Conservation (phyloP, 2,329 filamentous ascomycete species). For the Aspergillus fischeri region DNA sequence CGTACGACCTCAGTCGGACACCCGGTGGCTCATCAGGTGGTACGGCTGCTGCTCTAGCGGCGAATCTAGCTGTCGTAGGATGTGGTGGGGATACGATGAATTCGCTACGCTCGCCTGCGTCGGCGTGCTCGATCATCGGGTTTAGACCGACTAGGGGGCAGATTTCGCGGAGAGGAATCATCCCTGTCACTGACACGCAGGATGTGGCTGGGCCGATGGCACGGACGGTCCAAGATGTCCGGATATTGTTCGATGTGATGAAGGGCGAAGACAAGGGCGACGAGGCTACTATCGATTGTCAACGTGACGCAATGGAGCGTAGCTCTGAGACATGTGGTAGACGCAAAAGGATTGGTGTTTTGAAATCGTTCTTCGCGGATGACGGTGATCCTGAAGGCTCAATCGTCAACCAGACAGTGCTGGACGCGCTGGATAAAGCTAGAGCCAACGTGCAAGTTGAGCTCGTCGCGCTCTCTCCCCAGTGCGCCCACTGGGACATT, state of each 20-base stretch:
- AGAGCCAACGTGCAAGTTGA: slow-evolving; percentile 16
- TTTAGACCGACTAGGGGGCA: slow-evolving; percentile 54
- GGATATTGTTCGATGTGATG: slow-evolving; percentile 25
- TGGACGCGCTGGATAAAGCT: not conserved
- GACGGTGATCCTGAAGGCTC: not conserved
- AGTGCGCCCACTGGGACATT: slow-evolving; percentile 13
- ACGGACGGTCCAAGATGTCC: slow-evolving; percentile 34
- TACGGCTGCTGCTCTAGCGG: slow-evolving; percentile 57
- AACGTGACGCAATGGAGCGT: not conserved
- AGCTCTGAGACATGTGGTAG: not conserved
- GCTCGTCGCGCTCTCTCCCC: slow-evolving; percentile 49
- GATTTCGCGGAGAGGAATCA: slow-evolving; percentile 49
- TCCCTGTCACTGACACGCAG: slow-evolving; percentile 56
- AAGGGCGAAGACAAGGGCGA: slow-evolving; percentile 5
- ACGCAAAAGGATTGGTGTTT: not conserved
- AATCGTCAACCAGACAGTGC: not conserved
- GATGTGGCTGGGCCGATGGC: slow-evolving; percentile 55
- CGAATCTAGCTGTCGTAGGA: slow-evolving; percentile 55
- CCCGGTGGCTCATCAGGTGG: slow-evolving; percentile 63
- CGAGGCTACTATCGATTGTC: not conserved
- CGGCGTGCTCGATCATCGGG: slow-evolving; percentile 58
- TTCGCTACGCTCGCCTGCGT: slow-evolving; percentile 58
- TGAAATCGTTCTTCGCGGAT: not conserved
- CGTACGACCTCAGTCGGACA: slow-evolving; percentile 62
- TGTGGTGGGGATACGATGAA: slow-evolving; percentile 62